phyloP scores from a whole-genome alignment of 1,284 basidiomycete species.

The Chalciporus sp. region DNA sequence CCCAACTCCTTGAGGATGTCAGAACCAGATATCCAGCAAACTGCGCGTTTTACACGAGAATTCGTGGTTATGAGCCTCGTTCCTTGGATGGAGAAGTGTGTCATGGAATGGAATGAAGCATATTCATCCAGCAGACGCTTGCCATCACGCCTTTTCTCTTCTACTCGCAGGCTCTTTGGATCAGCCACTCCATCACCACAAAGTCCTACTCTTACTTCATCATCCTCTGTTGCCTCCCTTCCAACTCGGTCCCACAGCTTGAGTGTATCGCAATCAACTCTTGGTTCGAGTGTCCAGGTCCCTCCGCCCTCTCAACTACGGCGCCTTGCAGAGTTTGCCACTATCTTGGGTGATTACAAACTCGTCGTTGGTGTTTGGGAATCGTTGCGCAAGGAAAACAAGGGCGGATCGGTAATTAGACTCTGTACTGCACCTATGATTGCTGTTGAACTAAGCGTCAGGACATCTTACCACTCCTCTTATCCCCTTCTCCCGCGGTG shows the following conservation, averaged over 20 bases:
- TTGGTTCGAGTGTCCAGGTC: constrained; percentile 29
- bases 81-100: constrained; percentile 96
- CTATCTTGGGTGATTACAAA: constrained; percentile 88
- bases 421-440: constrained; percentile 3
- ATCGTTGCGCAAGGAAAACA: constrained; percentile 75
- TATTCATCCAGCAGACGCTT: constrained; percentile 84
- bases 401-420: constrained; percentile 67
- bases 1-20: constrained; percentile 60
- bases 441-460: constrained; percentile 31
- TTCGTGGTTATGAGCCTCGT: constrained; percentile 89
- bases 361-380: constrained; percentile 89
- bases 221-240: constrained; percentile 48
- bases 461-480: constrained; percentile 74
- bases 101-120: constrained; percentile 93
- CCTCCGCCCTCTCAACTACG: constrained; percentile 66
- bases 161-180: constrained; percentile 90
- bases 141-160: constrained; percentile 79
- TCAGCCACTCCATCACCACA: constrained; percentile 53
- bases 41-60: constrained; percentile 85
- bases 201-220: constrained; percentile 41
- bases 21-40: constrained; percentile 79
- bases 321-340: constrained; percentile 94
- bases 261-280: constrained; percentile 38
- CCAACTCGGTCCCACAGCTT: constrained; percentile 45
- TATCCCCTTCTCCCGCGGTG: constrained; percentile 64